Base-by-base conservation (phyloP, 306 rosid species). In the Cyclanthera cordifolia region DNA sequence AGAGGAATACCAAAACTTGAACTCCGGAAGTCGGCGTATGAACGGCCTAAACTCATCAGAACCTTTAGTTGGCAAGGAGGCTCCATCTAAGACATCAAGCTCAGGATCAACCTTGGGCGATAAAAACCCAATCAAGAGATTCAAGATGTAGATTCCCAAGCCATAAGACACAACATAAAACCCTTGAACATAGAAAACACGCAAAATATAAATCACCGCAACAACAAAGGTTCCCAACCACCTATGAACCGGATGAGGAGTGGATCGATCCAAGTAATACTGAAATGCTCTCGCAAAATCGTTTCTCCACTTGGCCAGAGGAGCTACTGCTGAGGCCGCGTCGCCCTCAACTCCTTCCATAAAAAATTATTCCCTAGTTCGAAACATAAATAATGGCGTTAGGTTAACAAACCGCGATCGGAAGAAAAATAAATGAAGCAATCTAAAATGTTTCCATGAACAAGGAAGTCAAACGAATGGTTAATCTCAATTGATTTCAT, bases 21-120 rank as follows among this genome's bases (percentile, higher is more conserved):
- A 87, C 85, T 87, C 94, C 0, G 94, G 90, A 70, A 85, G 90
- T 69, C 94, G 86, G 65, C 90, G 94, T 54, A 82, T 77, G 66
- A 87, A 87, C 12, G 94, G 94, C 72, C 69, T 85, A 68, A 87
- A 87, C 79, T 87, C 94, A 59, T 87, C 90, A 2, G 83, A 82
- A 12, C 84, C 90, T 64, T 61, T 75, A 4, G 85, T 87, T 6
- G 94, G 94, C 83, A 84, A 74, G 1, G 86, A 73, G 75, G 86
- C 83, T 71, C 94, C 94, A 7, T 81, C 94, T 61, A 75, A 75
- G 41, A 64, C 78, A 71, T 85, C 88, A 10, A 87, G 79, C 81
- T 87, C 88, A 1, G 90, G 94, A 79, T 87, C 94, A 74, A 77
- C 81, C 84, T 81, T 77, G 0, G 94, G 90, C 0, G 90, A 87